phyloP scores from a whole-genome alignment of 371 early-diverging fungal species.

The Mortierella sp. region DNA sequence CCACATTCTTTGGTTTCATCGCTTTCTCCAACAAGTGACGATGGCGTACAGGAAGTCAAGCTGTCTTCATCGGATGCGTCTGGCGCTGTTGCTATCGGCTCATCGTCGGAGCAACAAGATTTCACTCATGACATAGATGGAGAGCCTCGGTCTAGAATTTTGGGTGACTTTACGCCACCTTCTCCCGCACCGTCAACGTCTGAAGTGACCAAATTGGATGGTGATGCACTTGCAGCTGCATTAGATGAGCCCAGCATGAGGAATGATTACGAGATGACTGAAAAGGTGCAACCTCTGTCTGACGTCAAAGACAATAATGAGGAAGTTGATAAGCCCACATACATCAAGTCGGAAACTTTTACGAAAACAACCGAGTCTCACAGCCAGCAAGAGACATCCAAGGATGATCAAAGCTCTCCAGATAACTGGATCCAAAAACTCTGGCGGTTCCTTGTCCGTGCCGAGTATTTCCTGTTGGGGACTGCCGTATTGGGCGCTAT shows the following conservation, averaged over 20 bases:
- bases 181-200: slow-evolving; percentile 8
- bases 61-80: background rate
- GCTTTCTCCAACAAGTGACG: background rate
- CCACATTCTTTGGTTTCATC: background rate
- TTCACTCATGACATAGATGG: background rate
- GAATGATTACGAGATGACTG: background rate
- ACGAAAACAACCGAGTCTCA: background rate
- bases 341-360: background rate
- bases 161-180: slow-evolving; percentile 11
- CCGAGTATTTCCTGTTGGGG: slow-evolving; percentile 40
- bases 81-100: background rate
- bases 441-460: slow-evolving; percentile 33
- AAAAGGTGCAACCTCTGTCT: background rate
- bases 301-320: background rate
- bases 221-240: slow-evolving; percentile 9
- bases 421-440: slow-evolving; percentile 30
- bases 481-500: slow-evolving; percentile 46
- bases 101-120: slow-evolving; percentile 17
- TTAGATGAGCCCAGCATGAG: slow-evolving; percentile 14
- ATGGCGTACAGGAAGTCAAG: background rate
- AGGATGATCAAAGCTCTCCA: background rate
- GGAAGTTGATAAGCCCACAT: background rate
- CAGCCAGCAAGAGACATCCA: background rate
- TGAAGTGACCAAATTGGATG: background rate
- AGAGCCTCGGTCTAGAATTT: slow-evolving; percentile 10